Evolutionary conservation across 2,329 filamentous ascomycete species (phyloP).

Genomic region (Hawksworthiomyces lignivorus): DNA sequence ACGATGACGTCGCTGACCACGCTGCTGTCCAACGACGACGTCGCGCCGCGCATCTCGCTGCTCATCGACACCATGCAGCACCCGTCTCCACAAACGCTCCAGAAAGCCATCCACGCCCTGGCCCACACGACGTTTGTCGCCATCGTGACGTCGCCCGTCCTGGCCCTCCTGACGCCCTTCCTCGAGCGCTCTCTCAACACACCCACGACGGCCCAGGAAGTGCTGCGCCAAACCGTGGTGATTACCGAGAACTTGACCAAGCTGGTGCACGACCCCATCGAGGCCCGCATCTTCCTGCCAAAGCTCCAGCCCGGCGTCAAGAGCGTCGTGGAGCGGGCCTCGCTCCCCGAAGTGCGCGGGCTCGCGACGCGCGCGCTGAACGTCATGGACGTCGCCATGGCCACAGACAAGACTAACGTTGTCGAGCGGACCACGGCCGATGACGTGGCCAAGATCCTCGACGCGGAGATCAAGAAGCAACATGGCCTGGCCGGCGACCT

Average conservation of each 20-base stretch:
- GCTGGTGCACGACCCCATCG: slow-evolving; percentile 89
- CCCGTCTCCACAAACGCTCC: slow-evolving; percentile 76
- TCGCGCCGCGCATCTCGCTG: slow-evolving; percentile 82
- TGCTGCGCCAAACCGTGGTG: slow-evolving; percentile 88
- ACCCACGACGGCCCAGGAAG: slow-evolving; percentile 84
- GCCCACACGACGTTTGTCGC: slow-evolving; percentile 99
- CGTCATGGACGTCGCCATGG: slow-evolving; percentile 93
- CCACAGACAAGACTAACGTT: slow-evolving; percentile 52
- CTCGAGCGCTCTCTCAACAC: slow-evolving; percentile 91
- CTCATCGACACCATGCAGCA: slow-evolving; percentile 94
- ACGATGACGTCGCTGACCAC: slow-evolving; percentile 88
- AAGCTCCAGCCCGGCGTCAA: slow-evolving; percentile 93
- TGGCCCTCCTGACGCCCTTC: slow-evolving; percentile 88
- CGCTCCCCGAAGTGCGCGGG: slow-evolving; percentile 89
- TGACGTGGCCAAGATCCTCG: slow-evolving; percentile 67
- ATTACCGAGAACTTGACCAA: slow-evolving; percentile 98
- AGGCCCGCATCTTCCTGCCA: slow-evolving; percentile 89
- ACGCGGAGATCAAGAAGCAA: slow-evolving; percentile 66
- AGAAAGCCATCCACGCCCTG: slow-evolving; percentile 93
- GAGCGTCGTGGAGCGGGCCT: slow-evolving; percentile 76
- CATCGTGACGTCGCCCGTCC: slow-evolving; percentile 87
- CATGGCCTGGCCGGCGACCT: slow-evolving; percentile 45
- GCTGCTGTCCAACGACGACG: slow-evolving; percentile 93
- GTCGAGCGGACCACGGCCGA: slow-evolving; percentile 61
- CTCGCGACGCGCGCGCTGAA: slow-evolving; percentile 72